Base-by-base conservation (phyloP, 2,329 filamentous ascomycete species). In the Botryotinia convoluta region DNA sequence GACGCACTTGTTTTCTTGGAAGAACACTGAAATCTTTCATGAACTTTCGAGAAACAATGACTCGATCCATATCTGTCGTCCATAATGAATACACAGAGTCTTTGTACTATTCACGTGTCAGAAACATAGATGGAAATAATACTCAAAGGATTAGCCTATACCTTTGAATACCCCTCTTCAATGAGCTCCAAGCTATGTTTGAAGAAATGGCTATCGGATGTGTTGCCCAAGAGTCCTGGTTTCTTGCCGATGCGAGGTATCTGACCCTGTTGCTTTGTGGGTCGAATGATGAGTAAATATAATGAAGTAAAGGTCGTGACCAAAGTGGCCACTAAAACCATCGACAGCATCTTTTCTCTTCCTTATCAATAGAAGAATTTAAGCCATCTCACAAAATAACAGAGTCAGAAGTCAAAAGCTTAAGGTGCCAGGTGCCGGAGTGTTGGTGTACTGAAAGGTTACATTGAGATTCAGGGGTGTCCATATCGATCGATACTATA, bases 11-110 rank as follows among this genome's bases (percentile, higher is more conserved):
- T 44, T 64, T 64, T n/a, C 61, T n/a, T 64, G 61, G 61, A 32
- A 64, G 35, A 29, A n/a, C 39, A 64, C 26, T 35, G 39, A 64
- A 64, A 64, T 64, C 61, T 44, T 64, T 64, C 61, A 64, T 64
- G 61, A 64, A 64, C 39, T 64, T 64, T 22, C 61, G 61, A 44
- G 35, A 64, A 16, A 64, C 61, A 18, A 64, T 64, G 8, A 39
- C 61, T 44, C 39, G n/a, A 64, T 64, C 61, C 61, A 64, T 64
- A 32, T 64, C 61, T 44, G 61, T 64, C n/a, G 37, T 64, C 61
- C 61, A 64, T 64, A 64, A 44, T 64, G 39, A 64, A 44, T 64
- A 44, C 37, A 64, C 37, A 42, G n/a, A 64, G 16, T 64, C 61
- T 44, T 64, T 64, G 14, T 64, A 39, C 61, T 64, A 39, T 64